phyloP scores from a whole-genome alignment of 73 alveolate genomes.

The Paramecium primaurelia region DNA sequence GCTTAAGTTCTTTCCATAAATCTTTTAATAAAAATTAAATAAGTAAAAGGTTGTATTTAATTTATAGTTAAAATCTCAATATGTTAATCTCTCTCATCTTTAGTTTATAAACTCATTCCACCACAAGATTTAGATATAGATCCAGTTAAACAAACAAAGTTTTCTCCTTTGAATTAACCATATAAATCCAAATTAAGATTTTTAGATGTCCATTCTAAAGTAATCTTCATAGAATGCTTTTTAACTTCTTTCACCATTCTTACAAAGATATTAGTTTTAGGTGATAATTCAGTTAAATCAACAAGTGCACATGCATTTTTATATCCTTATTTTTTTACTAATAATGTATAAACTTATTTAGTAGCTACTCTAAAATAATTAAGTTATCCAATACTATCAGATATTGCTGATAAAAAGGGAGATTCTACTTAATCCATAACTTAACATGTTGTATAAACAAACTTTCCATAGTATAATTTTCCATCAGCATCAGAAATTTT shows the following conservation, averaged over 20 bases:
- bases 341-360: not conserved
- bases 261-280: not conserved
- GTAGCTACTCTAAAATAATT: not conserved
- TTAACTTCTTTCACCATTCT: not conserved
- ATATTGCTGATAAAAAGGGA: not conserved
- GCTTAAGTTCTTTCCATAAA: conserved; percentile 6
- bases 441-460: not conserved
- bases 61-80: not conserved
- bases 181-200: not conserved
- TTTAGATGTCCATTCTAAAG: conserved; percentile 17
- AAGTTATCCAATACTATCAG: not conserved
- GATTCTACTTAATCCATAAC: not conserved
- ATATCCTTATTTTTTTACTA: not conserved
- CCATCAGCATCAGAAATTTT: not conserved
- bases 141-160: not conserved
- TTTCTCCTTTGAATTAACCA: not conserved
- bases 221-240: not conserved
- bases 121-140: not conserved
- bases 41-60: not conserved
- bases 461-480: not conserved
- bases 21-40: not conserved
- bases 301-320: not conserved
- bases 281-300: not conserved
- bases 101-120: not conserved
- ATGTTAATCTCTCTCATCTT: not conserved